Evolutionary conservation across 768 basidiomycete genomes (phyloP), one percentile per base, ranked within the genome.

Genomic region (Trametes elegans): DNA sequence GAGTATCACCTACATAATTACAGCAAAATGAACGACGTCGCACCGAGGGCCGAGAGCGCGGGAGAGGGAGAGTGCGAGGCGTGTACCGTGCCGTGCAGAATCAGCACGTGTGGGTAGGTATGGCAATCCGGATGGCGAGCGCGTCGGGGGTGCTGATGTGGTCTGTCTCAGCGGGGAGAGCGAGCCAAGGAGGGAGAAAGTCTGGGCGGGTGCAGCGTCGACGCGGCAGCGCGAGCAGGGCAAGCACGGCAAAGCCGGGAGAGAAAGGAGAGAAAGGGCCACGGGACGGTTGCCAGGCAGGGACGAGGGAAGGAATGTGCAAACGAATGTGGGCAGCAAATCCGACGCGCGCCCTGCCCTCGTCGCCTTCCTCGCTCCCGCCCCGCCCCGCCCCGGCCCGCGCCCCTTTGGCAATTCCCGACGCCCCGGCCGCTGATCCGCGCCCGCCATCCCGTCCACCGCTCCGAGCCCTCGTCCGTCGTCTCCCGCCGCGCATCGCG

Each of bases 91-190:
- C 60, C 53, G 62, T 60, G 42, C 55, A 59, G 52, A 55, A 63
- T 58, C 59, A 60, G 56, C 62, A 63, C 62, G 62, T 60, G 62
- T 53, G 38, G 49, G 61, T 55, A 62, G 58, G 61, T 43, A 59
- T 53, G 61, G 55, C 45, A 28, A 57, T 48, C 27, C 38, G 32
- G 28, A n/a, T 3, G 35, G 27, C 23, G 46, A 49, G 40, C n/a
- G 57, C 43, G 52, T 35, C 31, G 31, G 29, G n/a, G 45, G 21
- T 34, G 44, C 27, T 38, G 39, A 7, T 34, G 21, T 42, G 34
- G 40, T 47, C 23, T 23, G 31, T 36, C 42, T 42, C 49, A 31
- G 43, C 34, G 34, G 34, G 5, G 34, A 13, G 11, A 4, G 39
- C n/a, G n/a, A n/a, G n/a, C n/a, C n/a, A n/a, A n/a, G n/a, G n/a